These are phyloP conservation scores for Aureoboletus auriporus DNA, from an alignment of 768 basidiomycete species.

Conservation along the genomic window DNA sequence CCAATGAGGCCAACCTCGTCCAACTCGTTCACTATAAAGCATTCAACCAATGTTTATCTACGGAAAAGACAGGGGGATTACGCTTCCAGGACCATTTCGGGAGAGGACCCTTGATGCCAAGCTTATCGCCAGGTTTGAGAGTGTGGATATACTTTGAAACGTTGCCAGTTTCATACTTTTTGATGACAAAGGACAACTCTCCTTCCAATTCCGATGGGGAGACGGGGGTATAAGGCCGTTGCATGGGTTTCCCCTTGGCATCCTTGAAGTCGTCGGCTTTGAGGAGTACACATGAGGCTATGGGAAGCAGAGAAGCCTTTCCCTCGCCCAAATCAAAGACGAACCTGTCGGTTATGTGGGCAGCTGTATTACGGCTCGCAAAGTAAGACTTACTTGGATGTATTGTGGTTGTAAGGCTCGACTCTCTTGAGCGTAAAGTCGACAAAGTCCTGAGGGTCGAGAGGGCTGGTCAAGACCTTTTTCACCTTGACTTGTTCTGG, in stretches of 20 bases:
- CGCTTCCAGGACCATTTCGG: conserved; percentile 84
- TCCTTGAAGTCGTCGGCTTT: conserved; percentile 70
- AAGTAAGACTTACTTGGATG: conserved; percentile 53
- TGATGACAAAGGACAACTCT: conserved; percentile 77
- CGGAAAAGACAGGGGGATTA: conserved; percentile 26
- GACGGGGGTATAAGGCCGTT: conserved; percentile 91
- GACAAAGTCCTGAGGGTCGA: conserved; percentile 71
- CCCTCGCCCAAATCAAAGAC: conserved; percentile 77
- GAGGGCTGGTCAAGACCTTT: conserved; percentile 53
- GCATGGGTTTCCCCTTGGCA: conserved; percentile 81
- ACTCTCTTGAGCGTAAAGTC: conserved; percentile 82
- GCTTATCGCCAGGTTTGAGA: conserved; percentile 77
- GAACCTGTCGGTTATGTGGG: conserved; percentile 44
- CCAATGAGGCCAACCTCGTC: conserved; percentile 87
- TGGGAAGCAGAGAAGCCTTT: conserved; percentile 71
- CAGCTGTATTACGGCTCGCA: not conserved
- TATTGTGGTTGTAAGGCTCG: conserved; percentile 92
- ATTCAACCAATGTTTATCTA: not conserved
- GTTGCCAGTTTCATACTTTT: conserved; percentile 79
- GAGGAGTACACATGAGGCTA: conserved; percentile 76
- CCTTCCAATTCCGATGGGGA: conserved; percentile 73
- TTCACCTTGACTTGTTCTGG: conserved; percentile 36
- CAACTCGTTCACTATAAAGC: conserved; percentile 68
- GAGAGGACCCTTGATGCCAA: conserved; percentile 90
- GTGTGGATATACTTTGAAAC: conserved; percentile 80